Base-by-base conservation (phyloP, 768 basidiomycete genomes). In the Mycena leptocephala region DNA sequence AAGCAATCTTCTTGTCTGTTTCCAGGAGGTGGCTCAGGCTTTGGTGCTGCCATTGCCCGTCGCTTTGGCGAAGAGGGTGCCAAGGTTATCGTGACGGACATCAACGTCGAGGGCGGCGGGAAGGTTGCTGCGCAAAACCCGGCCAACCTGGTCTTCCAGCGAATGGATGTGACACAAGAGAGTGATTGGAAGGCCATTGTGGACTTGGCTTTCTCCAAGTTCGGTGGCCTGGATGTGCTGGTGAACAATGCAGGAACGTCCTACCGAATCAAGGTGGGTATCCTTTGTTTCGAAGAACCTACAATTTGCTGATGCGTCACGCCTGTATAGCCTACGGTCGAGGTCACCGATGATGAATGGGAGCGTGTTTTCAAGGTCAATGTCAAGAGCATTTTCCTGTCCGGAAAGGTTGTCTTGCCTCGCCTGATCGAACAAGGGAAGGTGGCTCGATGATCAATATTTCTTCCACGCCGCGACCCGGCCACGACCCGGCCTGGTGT, bases 351-450 rank as follows among this genome's bases (percentile, higher is more conserved):
- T 69, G 67, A 69, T 37, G 67, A 69, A 69, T 69, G 67, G 67
- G 67, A 69, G 53, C 55, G 67, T 58, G 67, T 69, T 69, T 69
- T 69, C 67, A 69, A 69, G 55, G 67, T 69, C 67, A 69, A 69
- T 69, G 67, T 69, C 53, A 69, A 69, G 67, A 69, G 67, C 67
- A 69, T n/a, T n/a, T n/a, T n/a, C n/a, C n/a, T n/a, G n/a, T n/a
- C n/a, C n/a, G n/a, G n/a, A n/a, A n/a, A n/a, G n/a, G n/a, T n/a
- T n/a, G n/a, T n/a, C n/a, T n/a, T n/a, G n/a, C n/a, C n/a, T n/a
- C n/a, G n/a, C n/a, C n/a, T n/a, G n/a, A n/a, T n/a, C n/a, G n/a
- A n/a, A n/a, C n/a, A n/a, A n/a, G n/a, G n/a, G n/a, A n/a, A 69
- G 26, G 67, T 69, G 67, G 67, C 67, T 69, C 67, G 67, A 69